Evolutionary conservation across 495 filamentous ascomycete genomes (phyloP).

Genomic region (Penicillium daleae): DNA sequence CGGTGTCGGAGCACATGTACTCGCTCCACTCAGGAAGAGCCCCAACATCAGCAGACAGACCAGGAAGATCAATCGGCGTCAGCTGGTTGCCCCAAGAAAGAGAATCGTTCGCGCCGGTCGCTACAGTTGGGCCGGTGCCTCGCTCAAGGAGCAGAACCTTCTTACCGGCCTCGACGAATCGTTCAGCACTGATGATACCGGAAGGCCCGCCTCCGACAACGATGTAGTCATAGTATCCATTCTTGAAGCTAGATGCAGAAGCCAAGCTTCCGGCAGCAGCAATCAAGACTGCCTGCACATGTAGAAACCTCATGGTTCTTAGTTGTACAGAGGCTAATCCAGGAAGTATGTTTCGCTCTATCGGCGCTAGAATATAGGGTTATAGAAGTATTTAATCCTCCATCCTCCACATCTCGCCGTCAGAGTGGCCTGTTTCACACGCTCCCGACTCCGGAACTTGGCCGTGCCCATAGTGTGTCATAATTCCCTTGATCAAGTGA

Average conservation of each 20-base stretch:
- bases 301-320: slow-evolving; percentile 19
- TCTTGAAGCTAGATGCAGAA: slow-evolving; percentile 26
- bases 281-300: slow-evolving; percentile 19
- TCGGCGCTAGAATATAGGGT: not conserved
- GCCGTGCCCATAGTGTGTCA: slow-evolving; percentile 16
- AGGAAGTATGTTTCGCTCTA: not conserved
- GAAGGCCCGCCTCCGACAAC: slow-evolving; percentile 41
- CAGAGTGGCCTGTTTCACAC: slow-evolving; percentile 9
- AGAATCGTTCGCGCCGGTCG: slow-evolving; percentile 35
- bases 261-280: slow-evolving; percentile 18
- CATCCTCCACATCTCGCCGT: not conserved
- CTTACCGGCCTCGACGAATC: slow-evolving; percentile 63
- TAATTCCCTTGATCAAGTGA: slow-evolving; percentile 8
- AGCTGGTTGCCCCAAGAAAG: slow-evolving; percentile 44
- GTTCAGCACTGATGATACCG: slow-evolving; percentile 57
- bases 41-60: slow-evolving; percentile 51
- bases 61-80: slow-evolving; percentile 80
- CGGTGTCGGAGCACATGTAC: slow-evolving; percentile 64
- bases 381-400: slow-evolving; percentile 2
- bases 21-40: slow-evolving; percentile 28
- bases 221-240: slow-evolving; percentile 34
- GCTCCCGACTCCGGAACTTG: not conserved
- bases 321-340: not conserved
- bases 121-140: slow-evolving; percentile 38
- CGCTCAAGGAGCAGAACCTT: slow-evolving; percentile 47